A percentile compares a stretch with the other conserved stretches of the same genome.
phyloP scores from a whole-genome alignment of 495 filamentous ascomycete species.

The Podospora pseudocomata region DNA sequence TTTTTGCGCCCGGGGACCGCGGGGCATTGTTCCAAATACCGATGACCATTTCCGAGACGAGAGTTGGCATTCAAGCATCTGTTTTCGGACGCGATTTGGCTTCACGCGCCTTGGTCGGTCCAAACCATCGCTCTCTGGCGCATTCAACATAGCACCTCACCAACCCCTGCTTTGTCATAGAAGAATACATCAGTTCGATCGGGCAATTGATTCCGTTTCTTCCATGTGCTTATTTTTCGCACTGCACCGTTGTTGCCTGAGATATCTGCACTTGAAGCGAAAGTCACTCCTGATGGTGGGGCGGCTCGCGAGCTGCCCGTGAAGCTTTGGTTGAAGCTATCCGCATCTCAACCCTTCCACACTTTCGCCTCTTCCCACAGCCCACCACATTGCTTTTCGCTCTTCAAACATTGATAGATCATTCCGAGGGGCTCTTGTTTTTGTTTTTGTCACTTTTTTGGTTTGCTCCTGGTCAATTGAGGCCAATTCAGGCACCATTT shows the following conservation, averaged over 20 bases:
- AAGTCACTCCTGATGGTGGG: constrained; percentile 28
- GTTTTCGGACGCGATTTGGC: constrained; percentile 29
- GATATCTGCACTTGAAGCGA: constrained; percentile 8
- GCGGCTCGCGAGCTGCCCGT: constrained; percentile 7
- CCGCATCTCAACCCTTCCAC: constrained; percentile 27
- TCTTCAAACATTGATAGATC: constrained; percentile 6
- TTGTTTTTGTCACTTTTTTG: constrained; percentile 4
- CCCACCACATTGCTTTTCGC: background rate
- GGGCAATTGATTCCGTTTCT: constrained; percentile 26
- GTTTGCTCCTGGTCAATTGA: background rate
- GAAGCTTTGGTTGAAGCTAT: constrained; percentile 39
- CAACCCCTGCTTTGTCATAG: constrained; percentile 33
- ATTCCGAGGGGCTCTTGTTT: background rate
- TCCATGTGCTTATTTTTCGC: constrained; percentile 9
- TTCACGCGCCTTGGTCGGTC: constrained; percentile 20
- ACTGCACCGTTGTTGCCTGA: background rate
- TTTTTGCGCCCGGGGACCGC: constrained; percentile 22
- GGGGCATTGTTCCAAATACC: constrained; percentile 1
- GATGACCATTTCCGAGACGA: background rate
- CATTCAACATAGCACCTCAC: constrained; percentile 30
- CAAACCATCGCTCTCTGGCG: constrained; percentile 26
- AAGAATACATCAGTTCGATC: constrained; percentile 22
- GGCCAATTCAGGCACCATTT: constrained; percentile 8
- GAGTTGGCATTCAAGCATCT: constrained; percentile 16
- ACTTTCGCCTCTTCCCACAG: constrained; percentile 13